These are phyloP conservation scores for Rhodosporidiobolus odoratus DNA, from an alignment of 768 basidiomycete species.

Conservation along the genomic window DNA sequence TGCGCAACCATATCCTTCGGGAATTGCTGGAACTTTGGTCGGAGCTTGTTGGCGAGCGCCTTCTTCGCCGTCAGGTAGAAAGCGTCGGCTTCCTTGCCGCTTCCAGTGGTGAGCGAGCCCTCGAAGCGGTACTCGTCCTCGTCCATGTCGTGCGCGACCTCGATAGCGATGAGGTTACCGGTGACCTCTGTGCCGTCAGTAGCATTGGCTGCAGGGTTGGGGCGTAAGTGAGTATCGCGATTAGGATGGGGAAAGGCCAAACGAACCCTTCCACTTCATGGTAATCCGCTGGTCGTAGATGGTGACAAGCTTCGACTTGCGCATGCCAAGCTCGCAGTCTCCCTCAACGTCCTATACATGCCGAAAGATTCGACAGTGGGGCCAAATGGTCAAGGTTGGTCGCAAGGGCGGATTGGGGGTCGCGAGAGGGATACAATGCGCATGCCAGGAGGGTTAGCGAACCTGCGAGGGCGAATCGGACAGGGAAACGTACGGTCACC, in stretches of 20 bases:
- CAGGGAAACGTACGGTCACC: constrained; percentile 14
- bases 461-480: neutral
- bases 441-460: neutral
- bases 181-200: constrained; percentile 4
- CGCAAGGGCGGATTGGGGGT: neutral
- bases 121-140: constrained; percentile 43
- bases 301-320: constrained; percentile 37
- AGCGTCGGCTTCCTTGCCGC: constrained; percentile 36
- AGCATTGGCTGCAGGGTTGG: neutral
- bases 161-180: constrained; percentile 8
- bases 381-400: too few relatives aligned
- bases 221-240: neutral
- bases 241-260: too few relatives aligned
- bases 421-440: too few relatives aligned
- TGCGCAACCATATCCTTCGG: constrained; percentile 40
- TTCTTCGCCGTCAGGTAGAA: constrained; percentile 35
- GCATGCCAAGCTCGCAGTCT: constrained; percentile 38
- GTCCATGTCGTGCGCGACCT: constrained; percentile 44
- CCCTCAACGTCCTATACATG: constrained; percentile 34
- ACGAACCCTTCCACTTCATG: constrained; percentile 17
- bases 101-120: constrained; percentile 18
- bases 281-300: constrained; percentile 41
- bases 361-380: neutral
- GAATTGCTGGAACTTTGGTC: constrained; percentile 40
- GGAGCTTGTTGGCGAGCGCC: constrained; percentile 38